These are phyloP conservation scores for Hypoxylon lienhwacheense DNA, from an alignment of 495 filamentous ascomycete species.

Conservation along the genomic window DNA sequence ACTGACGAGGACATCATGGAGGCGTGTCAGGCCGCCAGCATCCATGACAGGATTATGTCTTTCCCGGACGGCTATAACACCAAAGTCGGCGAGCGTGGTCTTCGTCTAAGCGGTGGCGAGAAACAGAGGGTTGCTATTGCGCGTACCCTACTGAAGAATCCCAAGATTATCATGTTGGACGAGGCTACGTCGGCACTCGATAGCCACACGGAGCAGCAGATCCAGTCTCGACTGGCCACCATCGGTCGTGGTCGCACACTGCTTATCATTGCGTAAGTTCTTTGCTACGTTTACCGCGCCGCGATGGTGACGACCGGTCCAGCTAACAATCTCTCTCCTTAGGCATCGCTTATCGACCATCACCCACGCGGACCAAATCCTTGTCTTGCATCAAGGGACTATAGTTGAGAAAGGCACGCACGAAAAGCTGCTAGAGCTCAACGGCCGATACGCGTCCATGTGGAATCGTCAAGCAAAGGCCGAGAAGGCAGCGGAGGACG, in stretches of 20 bases:
- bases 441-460: constrained; percentile 86
- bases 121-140: constrained; percentile 98
- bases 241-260: constrained; percentile 84
- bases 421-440: constrained; percentile 72
- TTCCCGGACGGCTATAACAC: constrained; percentile 94
- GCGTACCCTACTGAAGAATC: constrained; percentile 92
- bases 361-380: constrained; percentile 89
- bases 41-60: constrained; percentile 90
- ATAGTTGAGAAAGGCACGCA: constrained; percentile 88
- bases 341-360: constrained; percentile 92
- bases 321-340: constrained; percentile 3
- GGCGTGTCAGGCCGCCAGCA: constrained; percentile 89
- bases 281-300: not conserved
- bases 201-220: constrained; percentile 94
- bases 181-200: constrained; percentile 96
- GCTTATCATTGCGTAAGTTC: constrained; percentile 60
- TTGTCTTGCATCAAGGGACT: constrained; percentile 83
- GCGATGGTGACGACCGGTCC: not conserved
- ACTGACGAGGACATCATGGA: constrained; percentile 85
- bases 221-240: constrained; percentile 79
- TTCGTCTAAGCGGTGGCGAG: constrained; percentile 91
- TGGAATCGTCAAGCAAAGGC: constrained; percentile 94
- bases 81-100: constrained; percentile 91
- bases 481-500: constrained; percentile 78
- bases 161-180: constrained; percentile 92